Evolutionary conservation across 1,284 basidiomycete genomes (phyloP), one percentile per base, ranked within the genome.

Genomic region (Tremellales sp.): DNA sequence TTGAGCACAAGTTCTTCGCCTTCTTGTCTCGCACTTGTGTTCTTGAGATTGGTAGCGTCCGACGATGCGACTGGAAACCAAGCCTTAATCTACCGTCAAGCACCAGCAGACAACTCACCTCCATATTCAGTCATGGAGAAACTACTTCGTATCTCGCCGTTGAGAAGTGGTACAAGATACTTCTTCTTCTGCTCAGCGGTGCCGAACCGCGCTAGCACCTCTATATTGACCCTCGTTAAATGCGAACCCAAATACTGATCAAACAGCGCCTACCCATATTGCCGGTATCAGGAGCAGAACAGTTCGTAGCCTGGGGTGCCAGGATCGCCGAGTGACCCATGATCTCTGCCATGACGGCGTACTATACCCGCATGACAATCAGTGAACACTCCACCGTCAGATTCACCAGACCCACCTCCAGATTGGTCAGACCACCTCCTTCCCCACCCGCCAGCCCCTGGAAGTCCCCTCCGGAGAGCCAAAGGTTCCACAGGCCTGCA

Each of bases 91-190:
- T 46, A 5, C 13, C 14, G n/a, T 33, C 8, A 35, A 13, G 2
- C 13, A 37, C 31, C 12, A 18, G 13, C 6, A 13, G 14, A 18
- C 18, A 4, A 74, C 84, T 51, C 60, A 87, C 87, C 83, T 57
- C 86, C 84, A 60, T 84, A 81, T 73, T 97, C 92, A 1, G 92
- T 97, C 92, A 97, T 97, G 36, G 90, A 78, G 65, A 97, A 97
- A 12, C 89, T 83, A 25, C 89, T 93, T 28, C 95, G 84, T 56
- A 88, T 97, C 74, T 95, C 84, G 46, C 94, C 94, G 53, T 91
- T 85, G 50, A 98, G 74, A 27, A 98, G 76, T 22, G 90, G 91
- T 26, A 80, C 63, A 14, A 98, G 80, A 88, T 92, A 98, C 66
- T 85, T 83, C 74, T 86, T 78, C 74, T 97, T 90, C 70, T 98